Evolutionary conservation across 73 alveolate genomes (phyloP).

Genomic region (Tetrahymena thermophila): DNA sequence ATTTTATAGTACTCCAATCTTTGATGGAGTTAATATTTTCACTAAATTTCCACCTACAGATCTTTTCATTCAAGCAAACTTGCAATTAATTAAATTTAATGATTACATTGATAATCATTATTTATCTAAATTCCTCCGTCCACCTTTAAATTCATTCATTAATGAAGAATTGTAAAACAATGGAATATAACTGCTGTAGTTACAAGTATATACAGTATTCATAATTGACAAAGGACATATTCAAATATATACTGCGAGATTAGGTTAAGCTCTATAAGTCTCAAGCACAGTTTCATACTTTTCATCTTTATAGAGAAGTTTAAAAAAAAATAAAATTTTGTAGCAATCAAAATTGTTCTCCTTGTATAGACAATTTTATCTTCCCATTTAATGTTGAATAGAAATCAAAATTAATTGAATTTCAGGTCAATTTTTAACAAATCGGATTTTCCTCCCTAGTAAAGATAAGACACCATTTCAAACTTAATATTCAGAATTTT

Average conservation of each 20-base stretch:
- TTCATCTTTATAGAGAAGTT: not conserved
- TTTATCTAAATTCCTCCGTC: not conserved
- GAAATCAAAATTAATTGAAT: too few species aligned
- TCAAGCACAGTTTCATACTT: not conserved
- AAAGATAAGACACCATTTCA: not conserved
- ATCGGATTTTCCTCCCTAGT: too few species aligned
- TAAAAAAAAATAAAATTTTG: too few species aligned
- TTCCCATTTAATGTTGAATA: too few species aligned
- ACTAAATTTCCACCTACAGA: not conserved
- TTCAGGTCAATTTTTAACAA: too few species aligned
- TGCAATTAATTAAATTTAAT: not conserved
- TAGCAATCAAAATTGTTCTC: too few species aligned
- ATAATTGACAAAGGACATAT: not conserved
- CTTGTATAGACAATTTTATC: too few species aligned
- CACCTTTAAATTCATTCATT: not conserved
- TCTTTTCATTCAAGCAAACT: not conserved
- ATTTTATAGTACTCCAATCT: not conserved
- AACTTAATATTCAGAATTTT: not conserved
- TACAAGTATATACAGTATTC: not conserved
- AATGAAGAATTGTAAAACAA: not conserved
- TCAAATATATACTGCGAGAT: not conserved
- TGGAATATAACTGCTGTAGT: not conserved
- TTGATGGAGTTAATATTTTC: not conserved
- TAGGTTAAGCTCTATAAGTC: not conserved
- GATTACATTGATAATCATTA: not conserved